phyloP scores from a whole-genome alignment of 257 asterid species.

The Striga asiatica region DNA sequence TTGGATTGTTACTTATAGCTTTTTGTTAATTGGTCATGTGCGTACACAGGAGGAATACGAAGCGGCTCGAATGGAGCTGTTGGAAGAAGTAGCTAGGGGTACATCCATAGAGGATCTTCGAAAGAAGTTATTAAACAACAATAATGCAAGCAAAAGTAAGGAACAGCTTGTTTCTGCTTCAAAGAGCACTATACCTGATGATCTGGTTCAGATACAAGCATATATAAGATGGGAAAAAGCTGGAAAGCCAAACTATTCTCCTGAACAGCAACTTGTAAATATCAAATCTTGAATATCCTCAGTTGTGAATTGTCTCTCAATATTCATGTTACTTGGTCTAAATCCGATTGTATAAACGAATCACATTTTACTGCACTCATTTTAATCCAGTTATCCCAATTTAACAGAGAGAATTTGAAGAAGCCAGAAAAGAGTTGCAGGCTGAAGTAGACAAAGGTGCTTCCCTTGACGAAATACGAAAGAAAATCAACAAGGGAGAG shows the following conservation, averaged over 20 bases:
- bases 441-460: constrained; percentile 62
- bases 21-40: constrained; percentile 14
- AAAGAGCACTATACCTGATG: constrained; percentile 50
- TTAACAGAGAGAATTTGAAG: constrained; percentile 79
- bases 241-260: constrained; percentile 77
- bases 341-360: background rate
- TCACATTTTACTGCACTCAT: background rate
- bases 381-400: constrained; percentile 16
- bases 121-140: constrained; percentile 45
- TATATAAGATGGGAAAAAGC: constrained; percentile 84
- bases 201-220: constrained; percentile 72
- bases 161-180: constrained; percentile 34
- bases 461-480: constrained; percentile 48
- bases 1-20: background rate
- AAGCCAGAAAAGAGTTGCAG: constrained; percentile 76
- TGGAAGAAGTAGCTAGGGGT: constrained; percentile 77
- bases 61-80: constrained; percentile 84
- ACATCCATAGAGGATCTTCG: constrained; percentile 59
- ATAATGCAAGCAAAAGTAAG: constrained; percentile 29
- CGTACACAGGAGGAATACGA: constrained; percentile 72
- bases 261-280: constrained; percentile 66
- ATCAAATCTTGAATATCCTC: constrained; percentile 14
- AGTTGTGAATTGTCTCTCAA: constrained; percentile 7
- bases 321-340: background rate
- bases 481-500: constrained; percentile 59